A percentile compares a stretch with the other conserved stretches of the same genome.
These are phyloP conservation scores for Zygosaccharomyces bailii DNA, from an alignment of 805 yeast species.

Conservation along the genomic window DNA sequence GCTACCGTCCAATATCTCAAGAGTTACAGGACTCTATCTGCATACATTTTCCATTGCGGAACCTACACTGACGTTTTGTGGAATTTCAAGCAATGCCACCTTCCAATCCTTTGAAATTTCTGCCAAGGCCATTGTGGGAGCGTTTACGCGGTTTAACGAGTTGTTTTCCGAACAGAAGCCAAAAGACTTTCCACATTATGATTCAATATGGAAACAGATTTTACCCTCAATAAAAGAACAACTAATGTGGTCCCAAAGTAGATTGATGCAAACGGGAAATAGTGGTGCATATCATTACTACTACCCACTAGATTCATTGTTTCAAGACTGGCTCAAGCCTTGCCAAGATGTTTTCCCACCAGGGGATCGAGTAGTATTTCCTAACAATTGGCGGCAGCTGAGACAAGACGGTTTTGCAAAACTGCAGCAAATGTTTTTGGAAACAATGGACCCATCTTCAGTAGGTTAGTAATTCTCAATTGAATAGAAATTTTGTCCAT, in stretches of 20 bases:
- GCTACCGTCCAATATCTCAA: constrained; percentile 22
- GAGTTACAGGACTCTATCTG: constrained; percentile 43
- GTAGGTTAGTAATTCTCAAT: neutral
- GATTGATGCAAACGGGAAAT: constrained; percentile 18
- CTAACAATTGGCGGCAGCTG: constrained; percentile 12
- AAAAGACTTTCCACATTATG: constrained; percentile 17
- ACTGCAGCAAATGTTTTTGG: constrained; percentile 11
- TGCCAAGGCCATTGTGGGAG: constrained; percentile 20
- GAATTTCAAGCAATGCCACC: constrained; percentile 31
- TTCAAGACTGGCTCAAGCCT: constrained; percentile 17
- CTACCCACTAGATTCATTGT: constrained; percentile 16
- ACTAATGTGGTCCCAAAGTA: constrained; percentile 18
- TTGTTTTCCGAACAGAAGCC: constrained; percentile 12
- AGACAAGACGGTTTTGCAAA: constrained; percentile 15
- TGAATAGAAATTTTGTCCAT: neutral
- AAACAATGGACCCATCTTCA: constrained; percentile 6
- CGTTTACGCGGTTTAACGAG: constrained; percentile 17
- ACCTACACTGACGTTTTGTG: constrained; percentile 46
- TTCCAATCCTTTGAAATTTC: constrained; percentile 23
- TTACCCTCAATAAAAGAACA: constrained; percentile 21
- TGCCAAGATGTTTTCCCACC: constrained; percentile 14
- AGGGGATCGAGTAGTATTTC: constrained; percentile 13
- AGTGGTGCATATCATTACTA: constrained; percentile 21
- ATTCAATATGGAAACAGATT: constrained; percentile 22
- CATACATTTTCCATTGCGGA: constrained; percentile 46